These are phyloP conservation scores for Phialocephala sp. DNA, from an alignment of 2,329 filamentous ascomycete species.

Conservation along the genomic window DNA sequence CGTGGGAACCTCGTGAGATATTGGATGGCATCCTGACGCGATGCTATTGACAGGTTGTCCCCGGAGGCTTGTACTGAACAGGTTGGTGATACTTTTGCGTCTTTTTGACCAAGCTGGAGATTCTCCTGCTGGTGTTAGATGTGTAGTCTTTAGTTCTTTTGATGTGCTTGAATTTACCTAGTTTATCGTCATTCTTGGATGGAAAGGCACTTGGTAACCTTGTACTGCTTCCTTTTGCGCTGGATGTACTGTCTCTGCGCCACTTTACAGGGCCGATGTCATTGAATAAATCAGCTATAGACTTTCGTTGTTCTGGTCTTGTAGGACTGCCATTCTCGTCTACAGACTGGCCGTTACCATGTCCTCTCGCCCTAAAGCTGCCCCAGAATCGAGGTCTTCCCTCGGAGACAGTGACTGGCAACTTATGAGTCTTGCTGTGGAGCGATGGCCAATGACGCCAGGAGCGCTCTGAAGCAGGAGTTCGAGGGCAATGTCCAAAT, in stretches of 20 bases:
- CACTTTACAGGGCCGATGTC: conserved; percentile 15
- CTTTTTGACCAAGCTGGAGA: neutral
- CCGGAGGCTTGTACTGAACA: neutral
- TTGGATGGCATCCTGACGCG: neutral
- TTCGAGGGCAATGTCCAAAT: conserved; percentile 25
- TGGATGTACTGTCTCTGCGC: neutral
- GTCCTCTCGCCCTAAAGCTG: neutral
- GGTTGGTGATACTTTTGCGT: conserved; percentile 1
- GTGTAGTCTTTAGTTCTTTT: neutral
- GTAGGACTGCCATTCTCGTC: conserved; percentile 21
- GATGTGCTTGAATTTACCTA: neutral
- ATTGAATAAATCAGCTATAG: conserved; percentile 26
- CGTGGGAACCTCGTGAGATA: neutral
- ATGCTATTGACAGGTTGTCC: neutral
- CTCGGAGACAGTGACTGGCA: neutral
- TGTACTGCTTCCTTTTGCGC: neutral
- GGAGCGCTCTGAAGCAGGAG: conserved; percentile 13
- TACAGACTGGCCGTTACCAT: neutral
- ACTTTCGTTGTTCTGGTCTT: conserved; percentile 23
- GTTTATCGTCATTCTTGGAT: neutral
- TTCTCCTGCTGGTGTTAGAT: neutral
- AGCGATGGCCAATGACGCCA: neutral
- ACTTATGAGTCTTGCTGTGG: neutral
- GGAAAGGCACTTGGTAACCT: neutral
- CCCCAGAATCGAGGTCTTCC: conserved; percentile 4